These are phyloP conservation scores for Xylaria arbuscula DNA, from an alignment of 2,329 filamentous ascomycete genomes.

Conservation along the genomic window DNA sequence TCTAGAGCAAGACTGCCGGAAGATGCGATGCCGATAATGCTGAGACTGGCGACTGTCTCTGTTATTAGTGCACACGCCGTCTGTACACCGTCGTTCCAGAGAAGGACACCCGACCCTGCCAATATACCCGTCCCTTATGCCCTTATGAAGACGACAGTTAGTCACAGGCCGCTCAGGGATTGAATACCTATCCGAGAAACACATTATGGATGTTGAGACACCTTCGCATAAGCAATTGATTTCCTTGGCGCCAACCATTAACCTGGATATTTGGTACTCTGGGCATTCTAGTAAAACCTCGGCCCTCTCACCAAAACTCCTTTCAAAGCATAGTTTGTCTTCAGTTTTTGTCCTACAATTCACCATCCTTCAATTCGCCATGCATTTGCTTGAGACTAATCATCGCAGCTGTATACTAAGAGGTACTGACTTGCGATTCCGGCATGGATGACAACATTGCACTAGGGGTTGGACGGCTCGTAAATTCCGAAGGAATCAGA, in stretches of 20 bases:
- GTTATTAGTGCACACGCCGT: constrained; percentile 22
- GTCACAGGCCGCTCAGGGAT: constrained; percentile 43
- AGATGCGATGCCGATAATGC: constrained; percentile 39
- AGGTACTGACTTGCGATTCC: background rate
- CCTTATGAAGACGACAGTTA: constrained; percentile 43
- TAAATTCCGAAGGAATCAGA: constrained; percentile 24
- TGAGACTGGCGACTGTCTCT: constrained; percentile 19
- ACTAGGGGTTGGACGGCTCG: constrained; percentile 12
- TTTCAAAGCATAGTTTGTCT: background rate
- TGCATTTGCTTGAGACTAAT: background rate
- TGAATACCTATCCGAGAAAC: constrained; percentile 37
- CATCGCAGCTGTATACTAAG: background rate
- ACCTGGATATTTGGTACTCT: constrained; percentile 45
- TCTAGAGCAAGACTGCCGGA: constrained; percentile 33
- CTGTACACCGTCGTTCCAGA: constrained; percentile 38
- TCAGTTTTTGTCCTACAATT: too few species aligned
- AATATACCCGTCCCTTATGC: constrained; percentile 14
- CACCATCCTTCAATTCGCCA: background rate
- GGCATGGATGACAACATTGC: constrained; percentile 7
- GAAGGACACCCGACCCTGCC: constrained; percentile 37
- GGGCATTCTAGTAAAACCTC: background rate
- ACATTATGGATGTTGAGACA: constrained; percentile 14
- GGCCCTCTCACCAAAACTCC: background rate
- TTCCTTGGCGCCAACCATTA: constrained; percentile 42
- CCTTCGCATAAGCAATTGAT: constrained; percentile 42